Base-by-base conservation (phyloP, 148 eudicot species). In the Vaccinium darrowii region DNA sequence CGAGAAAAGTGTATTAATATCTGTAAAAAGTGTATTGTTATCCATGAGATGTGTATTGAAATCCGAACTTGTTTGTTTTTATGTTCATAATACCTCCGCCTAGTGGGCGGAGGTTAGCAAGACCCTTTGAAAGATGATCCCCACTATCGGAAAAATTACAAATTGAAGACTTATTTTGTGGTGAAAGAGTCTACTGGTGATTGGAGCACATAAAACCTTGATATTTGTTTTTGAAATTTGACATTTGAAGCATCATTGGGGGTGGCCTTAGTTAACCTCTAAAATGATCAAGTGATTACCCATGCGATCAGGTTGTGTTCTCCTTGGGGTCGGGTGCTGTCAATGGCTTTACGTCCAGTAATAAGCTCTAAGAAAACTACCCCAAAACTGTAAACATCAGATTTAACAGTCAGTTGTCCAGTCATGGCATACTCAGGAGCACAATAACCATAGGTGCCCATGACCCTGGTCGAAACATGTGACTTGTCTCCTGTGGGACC, bases 371-470 rank as follows among this genome's bases (percentile, higher is more conserved):
- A 85, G 51, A 85, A 85, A 56, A 85, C 83, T n/a, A 85, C 83
- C 21, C 83, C 86, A 72, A 85, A 85, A 36, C 83, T 85, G 36
- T 85, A 85, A 71, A 85, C 86, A 85, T 85, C 86, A 5, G 86
- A 85, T 72, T 85, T 85, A 4, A 85, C 86, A 12, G 86, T 85
- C 30, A 85, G 71, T 67, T 85, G 86, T 39, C 86, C 86, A 18
- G 83, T 85, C 86, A 85, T 85, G 49, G 85, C 85, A 77, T 84
- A 84, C 62, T 84, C 85, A 1, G 85, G 85, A 54, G 86, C 86
- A 73, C 87, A 85, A 58, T 85, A 85, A n/a, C 86, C 87, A 71
- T 85, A 81, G 33, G 87, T 85, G 21, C 87, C 87, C 87, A 85
- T 85, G 23, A 85, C 84, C 80, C 87, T 43, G 52, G 87, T 85